A percentile compares a stretch with the other conserved stretches of the same genome.
Evolutionary conservation across 805 yeast genomes (phyloP).

Genomic region (Wickerhamiella hasegawae): DNA sequence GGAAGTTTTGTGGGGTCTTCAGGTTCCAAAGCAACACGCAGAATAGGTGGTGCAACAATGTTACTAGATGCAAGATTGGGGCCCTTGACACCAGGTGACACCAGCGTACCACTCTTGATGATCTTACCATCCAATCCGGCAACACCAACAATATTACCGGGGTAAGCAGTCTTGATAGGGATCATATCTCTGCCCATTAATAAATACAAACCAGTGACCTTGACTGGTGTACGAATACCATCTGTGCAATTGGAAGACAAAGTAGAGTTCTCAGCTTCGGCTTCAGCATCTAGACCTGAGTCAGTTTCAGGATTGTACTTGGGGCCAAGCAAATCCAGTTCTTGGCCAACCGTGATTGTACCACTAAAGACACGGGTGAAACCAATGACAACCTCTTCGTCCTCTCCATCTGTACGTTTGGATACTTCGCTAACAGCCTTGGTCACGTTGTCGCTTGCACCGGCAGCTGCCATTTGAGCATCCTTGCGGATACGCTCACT

Average conservation of each 20-base stretch:
- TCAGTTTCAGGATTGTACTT: conserved; percentile 55
- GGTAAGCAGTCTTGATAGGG: conserved; percentile 64
- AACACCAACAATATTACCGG: conserved; percentile 90
- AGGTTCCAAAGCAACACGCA: conserved; percentile 92
- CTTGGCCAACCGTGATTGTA: conserved; percentile 56
- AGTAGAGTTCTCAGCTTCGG: neutral
- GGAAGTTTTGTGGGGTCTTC: conserved; percentile 68
- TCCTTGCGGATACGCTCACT: conserved; percentile 52
- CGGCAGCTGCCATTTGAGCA: conserved; percentile 30
- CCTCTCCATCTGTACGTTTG: conserved; percentile 19
- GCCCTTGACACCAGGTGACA: conserved; percentile 41
- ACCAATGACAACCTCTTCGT: conserved; percentile 58
- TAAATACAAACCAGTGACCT: conserved; percentile 53
- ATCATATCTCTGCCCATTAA: conserved; percentile 88
- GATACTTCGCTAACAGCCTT: conserved; percentile 10
- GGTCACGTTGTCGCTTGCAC: neutral
- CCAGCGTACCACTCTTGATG: conserved; percentile 73
- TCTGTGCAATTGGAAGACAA: too few species aligned
- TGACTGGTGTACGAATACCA: conserved; percentile 29
- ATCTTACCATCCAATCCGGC: conserved; percentile 76
- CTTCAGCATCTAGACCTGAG: neutral
- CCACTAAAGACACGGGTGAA: conserved; percentile 87
- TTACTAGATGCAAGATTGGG: conserved; percentile 67
- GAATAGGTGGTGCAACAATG: conserved; percentile 72
- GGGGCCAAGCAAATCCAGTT: conserved; percentile 67